Evolutionary conservation across 495 filamentous ascomycete genomes (phyloP).

Genomic region (Penicillium silybi): DNA sequence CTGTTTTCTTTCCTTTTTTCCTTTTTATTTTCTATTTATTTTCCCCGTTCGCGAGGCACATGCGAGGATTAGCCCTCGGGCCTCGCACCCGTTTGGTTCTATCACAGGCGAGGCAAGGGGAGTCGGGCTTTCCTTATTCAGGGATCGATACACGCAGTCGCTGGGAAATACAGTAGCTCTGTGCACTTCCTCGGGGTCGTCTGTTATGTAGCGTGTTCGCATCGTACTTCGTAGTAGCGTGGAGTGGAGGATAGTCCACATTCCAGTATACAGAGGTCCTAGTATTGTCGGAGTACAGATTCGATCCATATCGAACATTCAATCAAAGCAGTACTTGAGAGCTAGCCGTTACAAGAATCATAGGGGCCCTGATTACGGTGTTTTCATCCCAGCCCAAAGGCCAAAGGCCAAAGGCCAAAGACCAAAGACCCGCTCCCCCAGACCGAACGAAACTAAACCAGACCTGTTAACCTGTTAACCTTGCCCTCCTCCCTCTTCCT

Average conservation of each 20-base stretch:
- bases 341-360: no score
- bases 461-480: slow-evolving; percentile 1
- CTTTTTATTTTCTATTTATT: background rate
- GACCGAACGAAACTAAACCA: slow-evolving; percentile 18
- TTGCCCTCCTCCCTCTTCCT: slow-evolving; percentile 9
- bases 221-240: background rate
- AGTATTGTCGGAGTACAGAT: no score
- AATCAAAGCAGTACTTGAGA: no score
- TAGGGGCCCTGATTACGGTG: no score
- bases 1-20: background rate
- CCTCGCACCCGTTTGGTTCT: slow-evolving; percentile 20
- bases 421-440: slow-evolving; percentile 21
- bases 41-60: slow-evolving; percentile 1
- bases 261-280: background rate
- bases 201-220: no score
- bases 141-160: background rate
- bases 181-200: background rate
- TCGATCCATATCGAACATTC: no score
- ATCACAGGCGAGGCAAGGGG: slow-evolving; percentile 21
- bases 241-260: background rate
- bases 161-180: background rate
- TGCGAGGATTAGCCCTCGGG: slow-evolving; percentile 19
- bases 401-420: background rate
- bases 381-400: background rate
- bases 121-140: background rate